Conservation (phyloP, 2,329 filamentous ascomycete genomes). For the Curvularia sp. region DNA sequence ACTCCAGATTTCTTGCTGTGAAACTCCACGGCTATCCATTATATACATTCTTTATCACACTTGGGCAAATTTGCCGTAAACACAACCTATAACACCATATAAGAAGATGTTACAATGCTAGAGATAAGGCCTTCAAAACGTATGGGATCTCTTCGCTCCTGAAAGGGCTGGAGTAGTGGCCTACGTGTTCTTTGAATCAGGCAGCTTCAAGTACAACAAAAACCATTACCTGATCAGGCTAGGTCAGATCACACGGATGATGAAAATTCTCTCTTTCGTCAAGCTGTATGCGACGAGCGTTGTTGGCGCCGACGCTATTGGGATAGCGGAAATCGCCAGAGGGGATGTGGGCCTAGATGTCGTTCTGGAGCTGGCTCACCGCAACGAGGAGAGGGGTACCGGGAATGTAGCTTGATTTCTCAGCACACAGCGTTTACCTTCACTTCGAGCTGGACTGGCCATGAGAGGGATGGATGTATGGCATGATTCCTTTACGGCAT, state of each 20-base stretch:
- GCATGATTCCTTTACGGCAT: constrained; percentile 60
- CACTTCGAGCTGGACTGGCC: constrained; percentile 55
- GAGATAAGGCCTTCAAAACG: constrained; percentile 61
- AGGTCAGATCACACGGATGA: constrained; percentile 72
- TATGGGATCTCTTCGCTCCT: constrained; percentile 63
- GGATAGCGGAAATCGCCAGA: constrained; percentile 37
- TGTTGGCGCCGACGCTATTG: constrained; percentile 42
- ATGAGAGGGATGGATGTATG: constrained; percentile 59
- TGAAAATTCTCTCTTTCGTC: constrained; percentile 67
- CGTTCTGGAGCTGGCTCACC: constrained; percentile 61
- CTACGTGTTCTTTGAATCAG: constrained; percentile 75
- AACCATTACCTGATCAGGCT: constrained; percentile 65
- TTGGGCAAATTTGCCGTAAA: too few relatives aligned
- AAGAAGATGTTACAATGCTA: too few relatives aligned
- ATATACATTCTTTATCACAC: too few relatives aligned
- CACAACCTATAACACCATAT: too few relatives aligned
- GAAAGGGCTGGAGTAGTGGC: constrained; percentile 75
- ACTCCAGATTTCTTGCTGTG: too few relatives aligned
- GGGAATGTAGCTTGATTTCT: constrained; percentile 69
- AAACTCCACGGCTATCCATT: too few relatives aligned
- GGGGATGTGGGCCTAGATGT: constrained; percentile 48
- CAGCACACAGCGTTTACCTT: constrained; percentile 59
- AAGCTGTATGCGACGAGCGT: constrained; percentile 62
- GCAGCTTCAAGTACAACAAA: constrained; percentile 72
- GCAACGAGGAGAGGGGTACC: constrained; percentile 58